phyloP scores from a whole-genome alignment of 2,329 filamentous ascomycete species.

The Colletotrichum abscissum region DNA sequence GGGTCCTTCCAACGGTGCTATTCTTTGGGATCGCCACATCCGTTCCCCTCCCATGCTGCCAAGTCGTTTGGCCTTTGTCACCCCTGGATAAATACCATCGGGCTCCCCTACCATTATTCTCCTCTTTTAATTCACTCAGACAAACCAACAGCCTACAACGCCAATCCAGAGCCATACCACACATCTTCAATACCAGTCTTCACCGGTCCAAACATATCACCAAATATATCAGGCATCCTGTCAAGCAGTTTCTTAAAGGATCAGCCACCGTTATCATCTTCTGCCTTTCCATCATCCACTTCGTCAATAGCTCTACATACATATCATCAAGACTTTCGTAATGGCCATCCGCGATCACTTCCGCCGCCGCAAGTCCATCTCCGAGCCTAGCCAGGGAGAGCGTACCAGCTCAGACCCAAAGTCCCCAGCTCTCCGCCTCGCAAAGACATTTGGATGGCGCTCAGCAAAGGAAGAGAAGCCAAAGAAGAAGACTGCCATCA shows the following conservation, averaged over 20 bases:
- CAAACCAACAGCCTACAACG: not conserved
- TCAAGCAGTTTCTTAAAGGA: not conserved
- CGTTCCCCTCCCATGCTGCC: conserved; percentile 2
- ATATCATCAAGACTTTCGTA: conserved; percentile 25
- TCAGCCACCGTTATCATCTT: not conserved
- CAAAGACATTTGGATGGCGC: conserved; percentile 36
- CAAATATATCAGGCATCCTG: not conserved
- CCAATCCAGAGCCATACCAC: not conserved
- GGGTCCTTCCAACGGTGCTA: conserved; percentile 25
- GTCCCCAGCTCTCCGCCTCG: conserved; percentile 30
- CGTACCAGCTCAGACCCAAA: conserved; percentile 41
- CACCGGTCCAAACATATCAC: not conserved
- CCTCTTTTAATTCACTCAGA: not conserved
- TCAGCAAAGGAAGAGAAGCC: conserved; percentile 43
- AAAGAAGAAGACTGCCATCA: conserved; percentile 40
- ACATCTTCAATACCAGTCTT: not conserved
- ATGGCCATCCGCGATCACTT: conserved; percentile 57
- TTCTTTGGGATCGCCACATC: conserved; percentile 24
- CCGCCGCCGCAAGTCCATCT: conserved; percentile 52
- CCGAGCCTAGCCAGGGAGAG: conserved; percentile 46
- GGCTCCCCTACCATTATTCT: not conserved
- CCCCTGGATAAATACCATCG: conserved; percentile 22
- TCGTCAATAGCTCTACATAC: not conserved
- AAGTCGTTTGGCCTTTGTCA: not conserved
- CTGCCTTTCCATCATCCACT: not conserved